Evolutionary conservation across 257 asterid species (phyloP), one percentile per base, ranked within the genome.

Genomic region (Solanum pinnatisectum): DNA sequence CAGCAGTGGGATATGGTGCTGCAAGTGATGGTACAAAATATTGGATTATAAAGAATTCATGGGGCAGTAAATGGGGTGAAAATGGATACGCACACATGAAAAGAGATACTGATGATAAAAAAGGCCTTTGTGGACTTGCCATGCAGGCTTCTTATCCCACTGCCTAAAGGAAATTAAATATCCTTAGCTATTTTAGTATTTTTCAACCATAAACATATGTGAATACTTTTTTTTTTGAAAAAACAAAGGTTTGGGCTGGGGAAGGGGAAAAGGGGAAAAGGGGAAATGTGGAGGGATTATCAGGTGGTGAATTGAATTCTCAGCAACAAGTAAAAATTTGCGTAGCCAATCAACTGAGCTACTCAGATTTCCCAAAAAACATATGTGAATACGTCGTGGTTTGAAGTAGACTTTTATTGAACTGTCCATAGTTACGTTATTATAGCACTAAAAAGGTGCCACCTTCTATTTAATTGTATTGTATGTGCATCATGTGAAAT

Each of bases 41-140:
- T 85, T 92, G 95, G 93, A 15, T 91, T 5, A 86, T 90, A 1
- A 90, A 90, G 88, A 92, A 92, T 33, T 92, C 93, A 0, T 91
- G 92, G 94, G 93, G 94, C 5, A 39, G 67, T 3, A 73, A 36
- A 3, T 93, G 93, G 94, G 94, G 95, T 6, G 93, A 93, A 20
- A 52, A 81, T 10, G 95, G 94, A 9, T 92, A 93, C 42, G 40
- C 89, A 11, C 87, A 88, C 88, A 89, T 93, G 87, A 72, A 70
- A 87, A 90, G 94, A 81, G 92, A 82, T 46, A 88, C 83, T 10
- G 59, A 85, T 36, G 87, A 81, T 0, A 67, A 33, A 16, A 59
- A 89, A 78, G 93, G 94, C 10, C 84, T 86, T 3, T 91, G 94
- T 86, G 94, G 94, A 22, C 89, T 93, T 49, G 93, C 94, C 22